Evolutionary conservation across 2,329 filamentous ascomycete genomes (phyloP).

Genomic region (Aspergillus sp.): DNA sequence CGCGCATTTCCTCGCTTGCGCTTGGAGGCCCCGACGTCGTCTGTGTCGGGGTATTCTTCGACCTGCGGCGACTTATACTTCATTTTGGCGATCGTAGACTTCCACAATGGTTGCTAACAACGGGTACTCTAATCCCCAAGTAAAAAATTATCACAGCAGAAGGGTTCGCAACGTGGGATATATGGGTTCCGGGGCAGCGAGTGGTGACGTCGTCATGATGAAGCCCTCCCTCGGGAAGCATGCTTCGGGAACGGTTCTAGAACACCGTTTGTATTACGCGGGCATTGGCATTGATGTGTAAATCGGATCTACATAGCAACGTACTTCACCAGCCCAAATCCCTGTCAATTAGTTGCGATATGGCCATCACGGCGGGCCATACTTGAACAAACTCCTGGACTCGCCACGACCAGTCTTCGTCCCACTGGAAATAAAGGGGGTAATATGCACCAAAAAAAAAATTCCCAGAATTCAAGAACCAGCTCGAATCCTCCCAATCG

Average conservation of each 20-base stretch:
- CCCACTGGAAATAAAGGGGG: conserved; percentile 19
- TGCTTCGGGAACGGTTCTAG: neutral
- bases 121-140: neutral
- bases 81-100: conserved; percentile 11
- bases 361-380: conserved; percentile 25
- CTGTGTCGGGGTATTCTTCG: conserved; percentile 18
- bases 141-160: neutral
- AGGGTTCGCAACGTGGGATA: neutral
- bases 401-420: conserved; percentile 27
- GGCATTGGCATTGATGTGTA: neutral
- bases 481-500: conserved; percentile 26
- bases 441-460: conserved; percentile 26
- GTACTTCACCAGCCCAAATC: conserved; percentile 16
- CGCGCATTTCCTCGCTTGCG: conserved; percentile 15
- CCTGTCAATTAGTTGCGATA: conserved; percentile 27
- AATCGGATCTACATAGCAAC: too few relatives aligned
- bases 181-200: neutral
- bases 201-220: neutral
- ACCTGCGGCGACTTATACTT: conserved; percentile 19
- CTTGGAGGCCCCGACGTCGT: conserved; percentile 13
- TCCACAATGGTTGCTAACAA: neutral
- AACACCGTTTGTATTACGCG: neutral
- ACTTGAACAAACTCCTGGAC: conserved; percentile 27
- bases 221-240: neutral
- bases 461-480: conserved; percentile 30